Conservation (phyloP, 2,329 filamentous ascomycete genomes). For the Aspergillus uvarum region DNA sequence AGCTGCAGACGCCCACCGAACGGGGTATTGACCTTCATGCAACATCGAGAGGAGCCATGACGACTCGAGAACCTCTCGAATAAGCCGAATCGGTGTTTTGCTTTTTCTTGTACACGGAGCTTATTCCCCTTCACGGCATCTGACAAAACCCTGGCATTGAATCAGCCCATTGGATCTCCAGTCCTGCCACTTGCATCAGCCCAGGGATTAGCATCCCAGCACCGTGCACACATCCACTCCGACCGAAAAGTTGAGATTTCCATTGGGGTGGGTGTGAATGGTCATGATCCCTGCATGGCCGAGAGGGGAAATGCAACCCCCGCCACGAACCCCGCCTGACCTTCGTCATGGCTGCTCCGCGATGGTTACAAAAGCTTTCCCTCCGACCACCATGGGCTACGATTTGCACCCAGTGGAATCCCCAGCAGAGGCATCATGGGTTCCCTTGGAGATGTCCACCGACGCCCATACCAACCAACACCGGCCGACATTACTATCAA, state of each 20-base stretch:
- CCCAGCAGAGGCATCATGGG: not conserved
- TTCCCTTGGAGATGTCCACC: not conserved
- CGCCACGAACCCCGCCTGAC: not conserved
- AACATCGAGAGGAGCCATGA: no score
- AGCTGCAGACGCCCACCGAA: not conserved
- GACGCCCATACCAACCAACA: not conserved
- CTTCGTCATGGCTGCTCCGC: not conserved
- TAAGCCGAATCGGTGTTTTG: not conserved
- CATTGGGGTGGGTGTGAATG: not conserved
- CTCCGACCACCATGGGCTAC: not conserved
- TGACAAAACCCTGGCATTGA: not conserved
- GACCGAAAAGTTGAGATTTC: not conserved
- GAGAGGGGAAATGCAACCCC: not conserved
- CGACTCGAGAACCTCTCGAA: no score
- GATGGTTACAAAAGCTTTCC: not conserved
- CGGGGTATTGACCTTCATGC: no score
- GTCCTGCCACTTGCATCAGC: not conserved
- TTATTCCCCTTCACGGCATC: not conserved
- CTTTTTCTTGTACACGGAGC: not conserved
- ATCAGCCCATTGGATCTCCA: not conserved
- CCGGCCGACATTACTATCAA: slow-evolving; percentile 2
- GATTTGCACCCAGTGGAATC: not conserved
- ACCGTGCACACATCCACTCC: not conserved
- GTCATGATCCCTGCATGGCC: not conserved
- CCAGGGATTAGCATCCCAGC: no score